phyloP scores from a whole-genome alignment of 805 yeast genomes.

The Lipomyces mesembrius region DNA sequence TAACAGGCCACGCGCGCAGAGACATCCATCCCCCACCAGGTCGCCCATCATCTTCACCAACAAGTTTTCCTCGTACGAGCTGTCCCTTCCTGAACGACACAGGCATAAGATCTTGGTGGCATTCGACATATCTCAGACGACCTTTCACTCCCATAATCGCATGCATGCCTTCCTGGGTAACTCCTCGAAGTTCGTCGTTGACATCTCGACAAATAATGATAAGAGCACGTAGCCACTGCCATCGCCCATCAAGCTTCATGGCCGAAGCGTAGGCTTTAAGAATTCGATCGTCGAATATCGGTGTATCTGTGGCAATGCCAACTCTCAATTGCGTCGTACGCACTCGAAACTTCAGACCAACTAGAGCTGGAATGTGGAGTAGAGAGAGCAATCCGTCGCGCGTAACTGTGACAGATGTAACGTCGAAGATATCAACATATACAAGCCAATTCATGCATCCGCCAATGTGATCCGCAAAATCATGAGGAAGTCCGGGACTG shows the following conservation, averaged over 20 bases:
- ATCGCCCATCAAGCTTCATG: not conserved
- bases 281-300: not conserved
- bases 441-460: not conserved
- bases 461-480: not conserved
- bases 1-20: not conserved
- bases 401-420: not conserved
- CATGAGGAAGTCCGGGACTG: not conserved
- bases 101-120: not conserved
- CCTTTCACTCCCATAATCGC: conserved; percentile 4
- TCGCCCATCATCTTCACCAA: not conserved
- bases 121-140: not conserved
- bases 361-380: not conserved
- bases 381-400: not conserved
- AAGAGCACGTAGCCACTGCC: not conserved
- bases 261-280: not conserved
- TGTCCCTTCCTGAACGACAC: not conserved
- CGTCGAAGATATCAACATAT: not conserved
- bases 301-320: not conserved
- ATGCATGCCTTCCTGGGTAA: not conserved
- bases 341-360: not conserved
- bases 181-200: not conserved
- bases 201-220: not conserved
- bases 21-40: not conserved
- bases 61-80: not conserved
- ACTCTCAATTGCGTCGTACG: not conserved